Evolutionary conservation across 1,284 basidiomycete genomes (phyloP), one percentile per base, ranked within the genome.

Genomic region (Cutaneotrichosporon curvatum): DNA sequence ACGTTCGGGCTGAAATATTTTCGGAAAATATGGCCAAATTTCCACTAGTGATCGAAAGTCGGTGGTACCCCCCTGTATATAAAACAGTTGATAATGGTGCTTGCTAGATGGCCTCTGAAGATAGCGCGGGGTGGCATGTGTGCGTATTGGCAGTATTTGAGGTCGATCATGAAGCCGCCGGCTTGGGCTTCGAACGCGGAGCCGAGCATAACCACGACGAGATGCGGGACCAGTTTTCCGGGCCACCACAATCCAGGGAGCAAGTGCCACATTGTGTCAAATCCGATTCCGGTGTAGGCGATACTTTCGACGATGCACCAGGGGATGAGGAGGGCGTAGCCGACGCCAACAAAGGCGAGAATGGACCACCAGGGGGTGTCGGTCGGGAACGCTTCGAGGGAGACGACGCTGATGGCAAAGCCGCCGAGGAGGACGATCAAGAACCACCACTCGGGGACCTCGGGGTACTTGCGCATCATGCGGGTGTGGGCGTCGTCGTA

Each of bases 81-180:
- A n/a, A n/a, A n/a, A n/a, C n/a, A n/a, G n/a, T n/a, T n/a, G n/a
- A n/a, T n/a, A n/a, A n/a, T n/a, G n/a, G n/a, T n/a, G n/a, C n/a
- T n/a, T n/a, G n/a, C n/a, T n/a, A n/a, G n/a, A n/a, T 90, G 86
- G 20, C 81, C 75, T 12, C 71, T 40, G 72, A 90, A 86, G 81
- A 89, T 44, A 18, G 47, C 44, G 18, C 56, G 50, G 14, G 54
- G 61, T 3, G 60, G 58, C 21, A 63, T 30, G 18, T 58, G 74
- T 4, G 65, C 53, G 19, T 76, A 73, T 5, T 78, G 78, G 0
- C 75, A 72, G 15, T 79, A 61, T 66, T 79, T 79, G 71, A 77
- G 77, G 61, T 78, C 76, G 5, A 67, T 60, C 1, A 73, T 63
- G 57, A 76, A 78, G 2, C 53, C 52, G n/a, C 76, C 48, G 0